Evolutionary conservation across 176 grass and related monocot genomes (phyloP), one percentile per base, ranked within the genome.

Genomic region (Chloris gayana): DNA sequence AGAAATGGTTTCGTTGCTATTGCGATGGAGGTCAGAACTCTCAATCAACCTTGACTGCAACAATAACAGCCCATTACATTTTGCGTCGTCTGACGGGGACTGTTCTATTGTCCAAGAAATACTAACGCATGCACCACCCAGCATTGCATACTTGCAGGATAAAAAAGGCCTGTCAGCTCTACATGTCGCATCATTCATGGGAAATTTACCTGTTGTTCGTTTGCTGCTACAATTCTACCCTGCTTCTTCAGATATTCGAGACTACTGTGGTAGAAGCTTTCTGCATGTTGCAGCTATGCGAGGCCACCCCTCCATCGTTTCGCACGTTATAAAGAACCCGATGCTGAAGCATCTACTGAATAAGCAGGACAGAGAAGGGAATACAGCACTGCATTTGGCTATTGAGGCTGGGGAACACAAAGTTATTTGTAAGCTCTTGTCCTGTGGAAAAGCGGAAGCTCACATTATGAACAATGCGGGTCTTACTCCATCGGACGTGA

Each of bases 401-500:
- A 70, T 81, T 19, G 54, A 6, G 1, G 87, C 83, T 15, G 63
- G 71, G 1, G 61, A 77, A 14, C 62, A 34, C 67, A 59, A 31
- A 0, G 61, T 51, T 9, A 29, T 88, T 41, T 64, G 45, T 27
- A 71, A 85, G 62, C 19, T 91, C 19, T 49, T 88, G 0, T 32
- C 61, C 1, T 66, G 33, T 41, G 49, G 72, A 0, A 65, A 73
- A 37, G 76, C 81, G 64, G 54, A 88, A 4, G 21, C 65, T 3
- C 74, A 80, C 12, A 29, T 84, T 22, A 82, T 85, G 72, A 88
- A 91, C 47, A 91, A 85, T 74, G 82, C 27, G 10, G 89, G 77
- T 2, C 14, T 26, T 21, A 91, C 89, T 9, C 54, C 82, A 5
- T 33, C 70, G 26, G 85, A 88, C 22, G 65, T 63, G 37, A 57